Evolutionary conservation across 2,329 filamentous ascomycete genomes (phyloP), one percentile per base, ranked within the genome.

Genomic region (Fusarium sp.): DNA sequence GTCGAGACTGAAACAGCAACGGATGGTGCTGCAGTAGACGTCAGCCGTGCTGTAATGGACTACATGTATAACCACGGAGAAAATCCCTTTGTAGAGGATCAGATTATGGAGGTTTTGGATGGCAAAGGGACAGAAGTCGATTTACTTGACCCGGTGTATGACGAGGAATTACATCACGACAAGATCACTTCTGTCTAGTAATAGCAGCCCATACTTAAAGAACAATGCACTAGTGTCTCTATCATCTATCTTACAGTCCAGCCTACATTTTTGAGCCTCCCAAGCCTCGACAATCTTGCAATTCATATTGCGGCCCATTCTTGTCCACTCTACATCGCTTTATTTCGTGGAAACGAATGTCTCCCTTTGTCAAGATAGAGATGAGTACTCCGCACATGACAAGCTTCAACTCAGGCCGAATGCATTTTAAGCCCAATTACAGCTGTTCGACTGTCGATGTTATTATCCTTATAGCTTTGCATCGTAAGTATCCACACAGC

Each of bases 61-160:
- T 75, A 55, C 20, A 5, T 75, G 0, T 71, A 75, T 6, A 0
- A 22, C 5, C 14, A 57, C 2, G 55, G 58, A 1, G 20, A 54
- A 26, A 73, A 73, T 18, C 66, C 70, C 13, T 74, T 70, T 18
- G 3, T 17, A 4, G 41, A 35, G 9, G 14, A 9, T 0, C n/a
- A 26, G n/a, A n/a, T 17, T 0, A 4, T 28, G n/a, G n/a, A 51
- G 6, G 13, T 57, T 10, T 0, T 35, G 1, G 17, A 31, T 10
- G 57, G 26, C 2, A 24, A 17, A 14, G 45, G 57, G 4, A 22
- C 2, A 0, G 2, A 1, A 18, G 26, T 41, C 3, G n/a, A 60
- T 14, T 7, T 33, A 12, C 31, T 54, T 41, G 22, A 51, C 13
- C 45, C 44, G 6, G 26, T 13, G 9, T 18, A 39, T 6, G 22